Evolutionary conservation across 73 alveolate genomes (phyloP), one percentile per base, ranked within the genome.

Genomic region (Blepharisma stoltei): DNA sequence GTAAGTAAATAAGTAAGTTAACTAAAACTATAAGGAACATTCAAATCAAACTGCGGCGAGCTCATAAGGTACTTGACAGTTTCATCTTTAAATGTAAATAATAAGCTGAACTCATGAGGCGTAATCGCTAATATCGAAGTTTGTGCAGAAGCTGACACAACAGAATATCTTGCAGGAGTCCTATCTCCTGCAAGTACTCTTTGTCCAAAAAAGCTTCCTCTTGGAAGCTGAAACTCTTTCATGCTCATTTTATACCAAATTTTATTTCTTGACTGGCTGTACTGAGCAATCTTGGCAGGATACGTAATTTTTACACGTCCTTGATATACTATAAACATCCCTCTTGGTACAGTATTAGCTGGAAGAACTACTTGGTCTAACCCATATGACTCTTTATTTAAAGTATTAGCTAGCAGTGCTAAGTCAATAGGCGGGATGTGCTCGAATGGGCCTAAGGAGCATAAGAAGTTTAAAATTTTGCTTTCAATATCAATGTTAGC

Each of bases 201-300:
- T 60, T 60, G 73, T 60, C 73, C 73, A 60, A 60, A 60, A 25
- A 60, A 60, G 73, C 23, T 14, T 38, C 23, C 23, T 14, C 46
- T 1, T 18, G 73, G 73, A 11, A 60, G 45, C 23, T 60, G 46
- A 60, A 60, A 8, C 4, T 18, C 73, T 60, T 60, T 60, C 37
- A 14, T 60, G 18, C 23, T 60, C 41, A 32, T 32, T 32, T 32
- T 32, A 32, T 32, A 32, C 41, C 41, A 32, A 32, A 32, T 32
- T 3, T 32, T 32, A 32, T 32, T 32, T 32, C 41, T 32, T 32
- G 41, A 32, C 3, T 32, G 41, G 3, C 41, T 32, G 3, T 32
- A 32, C 41, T 32, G 41, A 1, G 41, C 41, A 32, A 32, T 32
- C 41, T 32, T 32, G 41, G 41, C 41, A 32, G 41, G 41, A 5